phyloP scores from a whole-genome alignment of 176 grass and related monocot species.

The Juncus inflexus region DNA sequence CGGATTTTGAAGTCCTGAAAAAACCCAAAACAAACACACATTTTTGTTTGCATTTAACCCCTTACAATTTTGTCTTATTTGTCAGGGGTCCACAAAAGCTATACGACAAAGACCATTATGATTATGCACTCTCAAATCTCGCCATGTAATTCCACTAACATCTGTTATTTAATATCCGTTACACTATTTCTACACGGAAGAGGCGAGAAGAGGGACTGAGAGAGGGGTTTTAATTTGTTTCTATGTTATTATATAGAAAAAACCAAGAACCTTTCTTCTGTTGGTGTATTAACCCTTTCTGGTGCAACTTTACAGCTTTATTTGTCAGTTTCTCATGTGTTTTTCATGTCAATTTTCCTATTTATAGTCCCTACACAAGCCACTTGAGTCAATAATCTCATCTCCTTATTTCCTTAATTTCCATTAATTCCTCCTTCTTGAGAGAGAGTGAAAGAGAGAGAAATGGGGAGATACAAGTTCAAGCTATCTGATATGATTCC shows the following conservation, averaged over 20 bases:
- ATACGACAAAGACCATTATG: neutral
- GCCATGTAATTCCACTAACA: neutral
- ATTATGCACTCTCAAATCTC: neutral
- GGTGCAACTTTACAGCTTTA: slow-evolving; percentile 2
- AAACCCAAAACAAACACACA: slow-evolving; percentile 6
- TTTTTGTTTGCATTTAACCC: neutral
- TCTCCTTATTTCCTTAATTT: no score
- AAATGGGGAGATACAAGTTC: slow-evolving; percentile 83
- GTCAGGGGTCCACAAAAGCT: neutral
- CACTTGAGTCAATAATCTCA: neutral
- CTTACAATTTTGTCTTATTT: slow-evolving; percentile 1
- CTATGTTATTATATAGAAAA: slow-evolving; percentile 14
- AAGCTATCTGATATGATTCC: slow-evolving; percentile 90
- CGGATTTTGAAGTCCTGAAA: neutral
- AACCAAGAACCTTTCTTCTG: neutral
- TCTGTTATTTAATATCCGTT: slow-evolving; percentile 8
- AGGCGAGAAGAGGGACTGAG: neutral
- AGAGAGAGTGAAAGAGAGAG: slow-evolving; percentile 6
- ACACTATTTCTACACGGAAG: slow-evolving; percentile 2
- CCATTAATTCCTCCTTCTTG: neutral
- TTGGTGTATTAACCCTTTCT: neutral
- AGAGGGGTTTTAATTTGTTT: slow-evolving; percentile 10
- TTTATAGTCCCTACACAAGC: neutral
- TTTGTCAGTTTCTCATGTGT: slow-evolving; percentile 31
- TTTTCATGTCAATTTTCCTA: slow-evolving; percentile 21